These are phyloP conservation scores for Alternaria viburni DNA, from an alignment of 2,329 filamentous ascomycete species.

Conservation along the genomic window DNA sequence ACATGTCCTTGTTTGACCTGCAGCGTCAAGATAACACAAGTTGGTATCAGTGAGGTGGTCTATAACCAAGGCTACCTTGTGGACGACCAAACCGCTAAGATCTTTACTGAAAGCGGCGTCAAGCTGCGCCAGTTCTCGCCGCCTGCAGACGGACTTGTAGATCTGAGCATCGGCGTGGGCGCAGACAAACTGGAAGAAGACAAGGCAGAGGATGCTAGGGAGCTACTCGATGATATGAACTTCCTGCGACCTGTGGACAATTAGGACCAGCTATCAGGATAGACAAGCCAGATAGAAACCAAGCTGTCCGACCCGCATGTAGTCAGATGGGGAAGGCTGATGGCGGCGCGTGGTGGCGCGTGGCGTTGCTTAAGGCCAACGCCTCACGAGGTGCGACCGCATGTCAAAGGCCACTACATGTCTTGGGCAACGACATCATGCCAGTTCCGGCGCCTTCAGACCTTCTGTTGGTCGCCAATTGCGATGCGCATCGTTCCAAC, in stretches of 20 bases:
- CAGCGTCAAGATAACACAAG: slow-evolving; percentile 97
- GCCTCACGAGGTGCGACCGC: not conserved
- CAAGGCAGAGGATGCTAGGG: slow-evolving; percentile 25
- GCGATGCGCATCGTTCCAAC: not conserved
- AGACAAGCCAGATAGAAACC: not conserved
- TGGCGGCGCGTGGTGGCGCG: not conserved
- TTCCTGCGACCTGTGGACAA: slow-evolving; percentile 28
- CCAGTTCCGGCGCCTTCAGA: not conserved
- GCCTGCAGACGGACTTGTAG: slow-evolving; percentile 39
- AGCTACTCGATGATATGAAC: slow-evolving; percentile 28
- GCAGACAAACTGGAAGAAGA: not conserved
- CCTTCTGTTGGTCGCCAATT: not conserved
- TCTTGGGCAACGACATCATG: not conserved
- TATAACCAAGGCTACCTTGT: slow-evolving; percentile 95
- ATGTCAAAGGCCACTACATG: not conserved
- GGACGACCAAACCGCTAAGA: slow-evolving; percentile 78
- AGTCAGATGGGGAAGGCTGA: not conserved
- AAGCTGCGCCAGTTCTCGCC: slow-evolving; percentile 86
- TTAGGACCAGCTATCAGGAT: not conserved
- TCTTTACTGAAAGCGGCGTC: slow-evolving; percentile 85
- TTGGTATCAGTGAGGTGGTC: slow-evolving; percentile 94
- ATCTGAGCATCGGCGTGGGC: slow-evolving; percentile 27
- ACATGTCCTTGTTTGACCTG: slow-evolving; percentile 97
- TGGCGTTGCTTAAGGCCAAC: not conserved
- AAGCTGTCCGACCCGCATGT: not conserved